Evolutionary conservation across 495 filamentous ascomycete genomes (phyloP), one percentile per base, ranked within the genome.

Genomic region (Trichoderma reesei): DNA sequence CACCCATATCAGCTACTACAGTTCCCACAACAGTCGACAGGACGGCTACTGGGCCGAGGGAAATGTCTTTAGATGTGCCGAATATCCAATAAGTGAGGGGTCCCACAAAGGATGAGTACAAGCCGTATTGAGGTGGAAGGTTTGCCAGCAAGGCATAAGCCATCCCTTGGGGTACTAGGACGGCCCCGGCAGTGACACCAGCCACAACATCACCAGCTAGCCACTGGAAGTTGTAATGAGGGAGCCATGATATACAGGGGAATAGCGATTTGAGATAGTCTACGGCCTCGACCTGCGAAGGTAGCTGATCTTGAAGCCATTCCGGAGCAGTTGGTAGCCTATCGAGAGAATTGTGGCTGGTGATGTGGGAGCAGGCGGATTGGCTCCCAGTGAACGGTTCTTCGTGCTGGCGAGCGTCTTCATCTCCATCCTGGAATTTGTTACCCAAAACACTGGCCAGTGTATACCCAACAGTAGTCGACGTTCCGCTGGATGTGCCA

Each of bases 101-200:
- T 34, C 94, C 94, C 88, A 98, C 96, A 70, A 99, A 99, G 0
- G 93, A 97, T 1, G 93, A 94, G 72, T 99, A 99, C 0, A 99
- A 78, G 61, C 94, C 94, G 70, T 84, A 99, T 71, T 99, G 80
- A 3, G 88, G 84, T 0, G 80, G 78, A 26, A 99, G 80, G 48
- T 85, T 78, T 8, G 94, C 94, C 46, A 99, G 78, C 67, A 87
- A 82, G 33, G 94, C 93, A 74, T 99, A 99, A 2, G 95, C 92
- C 94, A 99, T 98, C 64, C 90, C 89, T 71, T 99, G 94, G 5
- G 94, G 94, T 37, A 99, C 90, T 26, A 99, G 94, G 41, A 99
- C 93, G 61, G 88, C 88, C 63, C 94, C 94, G 62, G 98, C 92
- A 6, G 94, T 98, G 71, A 98, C 88, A 91, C 93, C 94, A 63